Evolutionary conservation across 352 stramenopile genomes (phyloP), one percentile per base, ranked within the genome.

Genomic region (Pythium scleroteichum): DNA sequence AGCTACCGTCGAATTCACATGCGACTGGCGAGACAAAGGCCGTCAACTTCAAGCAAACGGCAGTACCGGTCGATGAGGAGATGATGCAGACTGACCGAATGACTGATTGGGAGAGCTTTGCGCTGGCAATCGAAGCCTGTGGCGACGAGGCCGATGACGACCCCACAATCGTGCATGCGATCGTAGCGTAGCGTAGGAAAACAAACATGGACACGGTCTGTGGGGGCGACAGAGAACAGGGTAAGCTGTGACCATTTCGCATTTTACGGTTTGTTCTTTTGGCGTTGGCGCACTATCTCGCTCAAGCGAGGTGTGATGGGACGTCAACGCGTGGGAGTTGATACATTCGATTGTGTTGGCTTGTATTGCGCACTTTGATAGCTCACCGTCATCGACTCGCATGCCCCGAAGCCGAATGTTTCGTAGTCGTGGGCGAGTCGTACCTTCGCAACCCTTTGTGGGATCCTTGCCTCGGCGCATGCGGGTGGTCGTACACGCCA

Each of bases 101-200:
- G 53, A 60, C 41, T 19, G 53, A 60, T 27, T 60, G 53, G 53
- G 53, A 60, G 27, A 13, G 20, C 41, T 52, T 60, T 13, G 53
- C 42, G 29, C 41, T 60, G 53, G 53, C 41, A 40, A 60, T 60
- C n/a, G 41, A 52, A 60, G 53, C 13, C 53, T 52, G 53, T 29
- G 53, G 52, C 27, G 38, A 59, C 22, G 51, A 50, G 39, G 40
- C 13, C 10, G 53, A 60, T 13, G 41, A 45, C 23, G 2, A 16
- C 17, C 16, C 16, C 3, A 20, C 38, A 13, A 17, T 17, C 3
- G 17, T 44, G 13, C 7, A n/a, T 19, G 38, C 17, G 4, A 4
- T 20, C n/a, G 14, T 51, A 51, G 29, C 44, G 44, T 50, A 19
- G 44, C 19, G 44, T 50, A 50, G 46, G 17, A 26, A 2, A 46